A percentile compares a stretch with the other conserved stretches of the same genome.
Conservation (phyloP, 139 green algal genomes). For the Gonium pectorale region DNA sequence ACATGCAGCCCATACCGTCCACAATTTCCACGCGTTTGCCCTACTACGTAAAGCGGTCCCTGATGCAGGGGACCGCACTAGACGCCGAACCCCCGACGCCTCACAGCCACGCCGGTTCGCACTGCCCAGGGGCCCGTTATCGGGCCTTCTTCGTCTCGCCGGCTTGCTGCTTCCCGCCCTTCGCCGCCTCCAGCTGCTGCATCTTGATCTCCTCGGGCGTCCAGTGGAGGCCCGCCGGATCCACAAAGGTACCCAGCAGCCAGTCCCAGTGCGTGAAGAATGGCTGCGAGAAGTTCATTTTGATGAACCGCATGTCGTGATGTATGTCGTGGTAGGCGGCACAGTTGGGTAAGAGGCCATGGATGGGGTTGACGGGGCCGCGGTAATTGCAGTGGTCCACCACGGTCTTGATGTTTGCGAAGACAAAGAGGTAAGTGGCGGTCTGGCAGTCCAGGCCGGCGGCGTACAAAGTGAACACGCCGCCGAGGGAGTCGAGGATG, state of each 20-base stretch:
- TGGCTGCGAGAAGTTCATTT: constrained; percentile 80
- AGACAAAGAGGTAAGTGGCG: constrained; percentile 61
- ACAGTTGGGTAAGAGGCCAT: constrained; percentile 76
- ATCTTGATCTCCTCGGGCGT: not conserved
- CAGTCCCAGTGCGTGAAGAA: constrained; percentile 79
- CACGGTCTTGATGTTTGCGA: constrained; percentile 77
- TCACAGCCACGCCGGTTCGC: too few species aligned
- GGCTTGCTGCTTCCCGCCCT: not conserved
- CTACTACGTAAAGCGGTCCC: too few species aligned
- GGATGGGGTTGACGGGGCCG: constrained; percentile 73
- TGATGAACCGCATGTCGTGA: constrained; percentile 71
- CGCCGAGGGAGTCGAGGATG: constrained; percentile 75
- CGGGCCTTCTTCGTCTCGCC: not conserved
- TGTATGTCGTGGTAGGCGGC: constrained; percentile 74
- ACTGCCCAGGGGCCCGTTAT: too few species aligned
- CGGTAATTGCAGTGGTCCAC: constrained; percentile 74
- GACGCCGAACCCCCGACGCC: too few species aligned
- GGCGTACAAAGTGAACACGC: constrained; percentile 62
- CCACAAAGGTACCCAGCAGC: constrained; percentile 55
- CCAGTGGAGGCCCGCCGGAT: constrained; percentile 8
- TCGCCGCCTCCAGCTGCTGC: not conserved
- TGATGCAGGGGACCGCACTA: too few species aligned
- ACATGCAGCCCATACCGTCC: too few species aligned
- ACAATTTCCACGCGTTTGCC: too few species aligned
- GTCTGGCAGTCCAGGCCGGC: constrained; percentile 62